These are phyloP conservation scores for Hymenoscyphus fructigenus DNA, from an alignment of 2,329 filamentous ascomycete species.

Conservation along the genomic window DNA sequence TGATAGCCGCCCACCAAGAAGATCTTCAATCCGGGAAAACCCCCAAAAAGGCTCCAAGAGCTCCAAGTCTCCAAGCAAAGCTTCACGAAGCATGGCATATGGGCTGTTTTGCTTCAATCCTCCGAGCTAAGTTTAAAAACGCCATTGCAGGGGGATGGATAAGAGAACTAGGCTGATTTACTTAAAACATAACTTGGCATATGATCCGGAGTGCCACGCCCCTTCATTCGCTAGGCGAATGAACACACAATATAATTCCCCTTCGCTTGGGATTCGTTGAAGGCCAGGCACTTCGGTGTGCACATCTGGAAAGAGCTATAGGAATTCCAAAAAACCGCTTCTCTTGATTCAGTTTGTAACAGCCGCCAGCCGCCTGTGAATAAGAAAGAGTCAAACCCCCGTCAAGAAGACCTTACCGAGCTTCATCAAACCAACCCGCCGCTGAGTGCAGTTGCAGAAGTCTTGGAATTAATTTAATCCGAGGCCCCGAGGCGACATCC, in stretches of 20 bases:
- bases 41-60: background rate
- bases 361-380: too few species aligned
- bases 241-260: background rate
- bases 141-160: background rate
- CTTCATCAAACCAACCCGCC: background rate
- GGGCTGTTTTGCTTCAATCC: background rate
- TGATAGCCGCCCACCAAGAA: background rate
- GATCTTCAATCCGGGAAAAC: background rate
- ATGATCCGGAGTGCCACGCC: background rate
- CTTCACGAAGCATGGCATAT: constrained; percentile 2
- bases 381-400: background rate
- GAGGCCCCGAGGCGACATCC: background rate
- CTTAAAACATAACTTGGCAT: background rate
- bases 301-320: background rate
- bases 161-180: constrained; percentile 1
- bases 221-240: background rate
- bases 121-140: background rate
- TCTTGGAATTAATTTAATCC: background rate
- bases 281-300: background rate
- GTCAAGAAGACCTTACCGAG: background rate
- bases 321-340: background rate
- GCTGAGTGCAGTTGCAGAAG: background rate
- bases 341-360: too few species aligned
- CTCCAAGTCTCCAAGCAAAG: background rate
- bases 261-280: background rate